Base-by-base conservation (phyloP, 73 alveolate genomes). In the Symbiodinium natans region DNA sequence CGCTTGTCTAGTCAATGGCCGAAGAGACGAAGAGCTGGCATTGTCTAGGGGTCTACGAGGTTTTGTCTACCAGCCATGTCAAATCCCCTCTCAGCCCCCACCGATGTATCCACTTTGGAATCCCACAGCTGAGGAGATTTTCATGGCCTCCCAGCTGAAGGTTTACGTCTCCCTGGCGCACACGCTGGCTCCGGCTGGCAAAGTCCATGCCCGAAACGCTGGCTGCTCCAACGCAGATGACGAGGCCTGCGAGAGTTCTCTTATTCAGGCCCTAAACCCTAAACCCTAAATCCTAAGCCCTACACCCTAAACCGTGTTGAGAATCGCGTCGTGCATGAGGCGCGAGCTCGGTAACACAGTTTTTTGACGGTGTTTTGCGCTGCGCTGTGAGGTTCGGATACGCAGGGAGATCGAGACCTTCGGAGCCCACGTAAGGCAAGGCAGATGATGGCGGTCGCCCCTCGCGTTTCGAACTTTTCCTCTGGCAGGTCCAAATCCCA, bases 181-280 rank as follows among this genome's bases (percentile, higher is more conserved):
- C 80, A 90, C 97, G 0, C 39, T 90, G 80, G 97, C 97, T 8
- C 97, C 97, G 23, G 97, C 97, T 34, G 97, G 97, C 77, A 90
- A 90, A 71, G 77, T 84, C 77, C 77, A 59, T 40, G 97, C 97
- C 63, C 63, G 97, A 56, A 90, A 84, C 3, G 97, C 97, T 11
- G 15, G 88, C 21, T 90, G 97, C 97, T 90, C 97, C 88, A 41
- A 90, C n/a, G 87, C 48, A 4, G 97, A 68, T n/a, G 97, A 90
- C n/a, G 88, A 90, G 97, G 97, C 80, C 19, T 17, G 33, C 80
- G 8, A 36, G 15, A 15, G 21, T 13, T 46, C 59, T n/a, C n/a
- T n/a, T 13, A 33, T 86, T 9, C 39, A 27, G 48, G 41, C 10
- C 41, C 52, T 17, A 77, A 38, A n/a, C n/a, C n/a, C n/a, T n/a